A percentile compares a stretch with the other conserved stretches of the same genome.
Conservation (phyloP, 2,329 filamentous ascomycete genomes). For the Apiospora kogelbergensis region DNA sequence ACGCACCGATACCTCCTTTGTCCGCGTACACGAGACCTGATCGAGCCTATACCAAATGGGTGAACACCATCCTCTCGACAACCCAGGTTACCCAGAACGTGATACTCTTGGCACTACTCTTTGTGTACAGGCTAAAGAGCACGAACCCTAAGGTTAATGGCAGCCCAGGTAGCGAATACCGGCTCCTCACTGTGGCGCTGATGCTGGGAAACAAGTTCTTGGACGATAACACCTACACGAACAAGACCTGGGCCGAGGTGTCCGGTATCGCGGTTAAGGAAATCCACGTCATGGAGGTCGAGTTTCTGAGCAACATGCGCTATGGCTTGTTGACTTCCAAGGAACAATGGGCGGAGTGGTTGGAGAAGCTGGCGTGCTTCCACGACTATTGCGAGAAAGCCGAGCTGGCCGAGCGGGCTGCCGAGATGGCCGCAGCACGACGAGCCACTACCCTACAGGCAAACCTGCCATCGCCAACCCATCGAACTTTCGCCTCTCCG, state of each 20-base stretch:
- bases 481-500: slow-evolving; percentile 43
- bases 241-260: slow-evolving; percentile 99
- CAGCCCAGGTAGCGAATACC: slow-evolving; percentile 89
- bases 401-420: slow-evolving; percentile 32
- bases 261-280: slow-evolving; percentile 91
- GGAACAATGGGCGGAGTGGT: slow-evolving; percentile 85
- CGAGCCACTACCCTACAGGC: not conserved
- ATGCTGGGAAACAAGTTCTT: slow-evolving; percentile 99
- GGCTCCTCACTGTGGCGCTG: slow-evolving; percentile 87
- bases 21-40: slow-evolving; percentile 73
- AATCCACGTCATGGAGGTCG: slow-evolving; percentile 99
- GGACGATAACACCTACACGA: slow-evolving; percentile 98
- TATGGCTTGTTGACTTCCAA: slow-evolving; percentile 89
- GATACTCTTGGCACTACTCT: slow-evolving; percentile 82
- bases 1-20: slow-evolving; percentile 48
- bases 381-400: slow-evolving; percentile 79
- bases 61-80: slow-evolving; percentile 83
- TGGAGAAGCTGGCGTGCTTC: slow-evolving; percentile 78
- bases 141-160: slow-evolving; percentile 87
- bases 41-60: slow-evolving; percentile 88
- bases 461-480: slow-evolving; percentile 37
- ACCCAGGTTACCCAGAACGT: slow-evolving; percentile 98
- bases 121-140: slow-evolving; percentile 90
- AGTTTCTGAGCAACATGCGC: slow-evolving; percentile 97
- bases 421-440: slow-evolving; percentile 31